These are phyloP conservation scores for Lasiosphaeriaceae sp. DNA, from an alignment of 495 filamentous ascomycete species.

Conservation along the genomic window DNA sequence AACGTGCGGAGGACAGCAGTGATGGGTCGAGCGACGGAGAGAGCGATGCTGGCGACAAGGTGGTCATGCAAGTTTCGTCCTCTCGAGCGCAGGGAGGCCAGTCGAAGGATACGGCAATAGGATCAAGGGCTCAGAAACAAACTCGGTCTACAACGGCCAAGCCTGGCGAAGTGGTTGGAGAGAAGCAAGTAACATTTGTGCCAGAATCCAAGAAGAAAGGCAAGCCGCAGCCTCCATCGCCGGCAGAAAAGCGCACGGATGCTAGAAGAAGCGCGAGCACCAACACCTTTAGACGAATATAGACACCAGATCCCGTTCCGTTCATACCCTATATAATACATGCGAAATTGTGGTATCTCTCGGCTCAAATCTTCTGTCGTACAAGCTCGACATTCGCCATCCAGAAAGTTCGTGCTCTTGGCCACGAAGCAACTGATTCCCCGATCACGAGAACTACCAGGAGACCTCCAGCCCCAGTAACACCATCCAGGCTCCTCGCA, in stretches of 20 bases:
- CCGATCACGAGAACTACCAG: no score
- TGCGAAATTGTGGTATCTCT: slow-evolving; percentile 17
- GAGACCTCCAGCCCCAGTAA: no score
- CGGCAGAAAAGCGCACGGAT: slow-evolving; percentile 38
- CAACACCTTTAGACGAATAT: slow-evolving; percentile 65
- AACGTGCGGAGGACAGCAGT: slow-evolving; percentile 18
- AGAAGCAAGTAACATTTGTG: slow-evolving; percentile 81
- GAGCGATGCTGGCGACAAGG: slow-evolving; percentile 35
- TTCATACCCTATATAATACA: slow-evolving; percentile 25
- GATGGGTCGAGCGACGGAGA: slow-evolving; percentile 24
- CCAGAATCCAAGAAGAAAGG: slow-evolving; percentile 56
- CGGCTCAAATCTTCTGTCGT: slow-evolving; percentile 4
- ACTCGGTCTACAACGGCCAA: slow-evolving; percentile 43
- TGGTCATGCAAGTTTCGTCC: slow-evolving; percentile 67
- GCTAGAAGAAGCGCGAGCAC: slow-evolving; percentile 68
- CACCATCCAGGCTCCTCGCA: no score
- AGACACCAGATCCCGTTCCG: slow-evolving; percentile 26
- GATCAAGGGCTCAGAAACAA: slow-evolving; percentile 54
- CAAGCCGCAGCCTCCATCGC: slow-evolving; percentile 31
- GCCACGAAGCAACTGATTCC: background rate
- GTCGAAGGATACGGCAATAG: slow-evolving; percentile 62
- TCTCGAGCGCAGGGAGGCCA: slow-evolving; percentile 56
- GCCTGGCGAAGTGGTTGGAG: slow-evolving; percentile 64
- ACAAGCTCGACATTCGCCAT: slow-evolving; percentile 1
- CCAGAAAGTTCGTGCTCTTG: background rate